Evolutionary conservation across 768 basidiomycete genomes (phyloP).

Genomic region (Termitomyces sp.): DNA sequence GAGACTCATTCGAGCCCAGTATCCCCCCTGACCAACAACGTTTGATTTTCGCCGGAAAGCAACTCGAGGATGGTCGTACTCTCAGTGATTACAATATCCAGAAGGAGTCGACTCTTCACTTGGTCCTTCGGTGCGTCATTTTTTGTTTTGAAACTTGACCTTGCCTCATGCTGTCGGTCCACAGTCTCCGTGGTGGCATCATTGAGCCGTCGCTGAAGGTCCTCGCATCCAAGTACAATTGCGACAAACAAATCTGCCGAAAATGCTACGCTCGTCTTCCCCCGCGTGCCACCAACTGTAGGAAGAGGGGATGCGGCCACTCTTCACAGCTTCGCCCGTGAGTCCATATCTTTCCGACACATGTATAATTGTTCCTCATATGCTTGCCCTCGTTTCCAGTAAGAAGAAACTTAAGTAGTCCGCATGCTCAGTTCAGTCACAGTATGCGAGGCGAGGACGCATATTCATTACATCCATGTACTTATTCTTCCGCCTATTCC

Average conservation of each 20-base stretch:
- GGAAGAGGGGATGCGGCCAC: constrained; percentile 90
- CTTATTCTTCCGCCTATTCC: background rate
- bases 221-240: constrained; percentile 96
- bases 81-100: constrained; percentile 97
- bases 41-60: constrained; percentile 96
- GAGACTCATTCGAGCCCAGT: constrained; percentile 23
- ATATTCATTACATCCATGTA: constrained; percentile 4
- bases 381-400: background rate
- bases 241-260: constrained; percentile 99
- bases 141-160: background rate
- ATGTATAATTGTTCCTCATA: background rate
- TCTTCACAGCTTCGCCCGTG: constrained; percentile 89
- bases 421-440: background rate
- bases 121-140: constrained; percentile 82
- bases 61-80: constrained; percentile 96
- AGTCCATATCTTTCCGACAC: constrained; percentile 24
- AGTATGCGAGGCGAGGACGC: background rate
- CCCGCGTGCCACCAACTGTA: constrained; percentile 98
- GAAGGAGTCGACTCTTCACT: constrained; percentile 96
- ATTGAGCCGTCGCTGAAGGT: constrained; percentile 99
- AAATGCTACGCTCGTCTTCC: constrained; percentile 99
- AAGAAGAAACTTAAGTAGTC: constrained; percentile 20
- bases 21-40: constrained; percentile 96
- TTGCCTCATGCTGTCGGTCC: background rate
- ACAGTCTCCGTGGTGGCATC: constrained; percentile 94